phyloP scores from a whole-genome alignment of 768 basidiomycete species.

The Suillus weaverae region DNA sequence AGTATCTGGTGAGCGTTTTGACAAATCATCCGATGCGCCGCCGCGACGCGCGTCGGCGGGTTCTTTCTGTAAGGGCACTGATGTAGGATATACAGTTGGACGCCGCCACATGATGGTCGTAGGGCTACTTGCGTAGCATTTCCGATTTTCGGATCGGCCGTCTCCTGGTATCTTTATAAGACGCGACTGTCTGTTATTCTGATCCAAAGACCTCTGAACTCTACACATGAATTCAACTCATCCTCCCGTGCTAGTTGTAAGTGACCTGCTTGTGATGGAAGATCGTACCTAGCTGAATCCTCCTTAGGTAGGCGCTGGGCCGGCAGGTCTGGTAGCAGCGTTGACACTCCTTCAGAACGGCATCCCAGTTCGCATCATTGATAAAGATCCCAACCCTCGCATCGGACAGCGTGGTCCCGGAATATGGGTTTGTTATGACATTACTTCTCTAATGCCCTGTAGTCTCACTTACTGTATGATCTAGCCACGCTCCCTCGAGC shows the following conservation, averaged over 20 bases:
- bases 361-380: constrained; percentile 18
- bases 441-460: too few relatives aligned
- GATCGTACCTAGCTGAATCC: not conserved
- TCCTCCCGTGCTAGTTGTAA: constrained; percentile 9
- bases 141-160: not conserved
- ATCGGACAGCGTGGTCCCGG: constrained; percentile 40
- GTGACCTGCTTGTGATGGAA: not conserved
- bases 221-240: not conserved
- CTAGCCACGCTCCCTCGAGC: constrained; percentile 45
- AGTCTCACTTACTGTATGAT: not conserved
- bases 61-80: too few relatives aligned
- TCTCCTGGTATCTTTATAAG: not conserved
- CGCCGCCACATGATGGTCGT: not conserved
- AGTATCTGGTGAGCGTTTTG: not conserved
- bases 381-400: constrained; percentile 23
- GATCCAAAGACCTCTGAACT: not conserved
- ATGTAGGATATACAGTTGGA: too few relatives aligned
- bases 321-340: constrained; percentile 45
- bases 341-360: constrained; percentile 36
- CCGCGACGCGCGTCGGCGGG: too few relatives aligned
- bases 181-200: not conserved
- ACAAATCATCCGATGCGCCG: not conserved
- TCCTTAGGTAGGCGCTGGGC: constrained; percentile 45
- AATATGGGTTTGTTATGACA: constrained; percentile 29
- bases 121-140: not conserved